Evolutionary conservation across 371 early-diverging fungal genomes (phyloP), one percentile per base, ranked within the genome.

Genomic region (Mortierella sp.): DNA sequence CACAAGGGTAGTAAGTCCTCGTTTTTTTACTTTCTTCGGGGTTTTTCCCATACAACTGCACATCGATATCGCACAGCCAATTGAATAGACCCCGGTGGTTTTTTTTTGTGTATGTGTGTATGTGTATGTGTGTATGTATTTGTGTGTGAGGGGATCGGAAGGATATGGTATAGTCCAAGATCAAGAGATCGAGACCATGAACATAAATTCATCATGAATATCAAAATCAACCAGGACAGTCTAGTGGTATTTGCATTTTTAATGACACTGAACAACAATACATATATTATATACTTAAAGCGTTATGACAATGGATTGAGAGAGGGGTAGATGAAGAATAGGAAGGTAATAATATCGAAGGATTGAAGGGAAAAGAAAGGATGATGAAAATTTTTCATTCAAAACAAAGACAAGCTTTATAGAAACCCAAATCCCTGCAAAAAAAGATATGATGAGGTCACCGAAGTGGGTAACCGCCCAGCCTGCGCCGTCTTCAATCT

Each of bases 1-100:
- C 69, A 55, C 65, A 62, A 77, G 78, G 67, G 78, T 77, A 77
- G 78, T 77, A 77, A 77, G 78, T 53, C 76, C 70, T 73, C 62
- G 63, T 69, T 53, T 36, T 53, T 72, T 77, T 77, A 66, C 73
- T 69, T 72, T 77, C 78, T 77, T 77, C 72, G 73, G 69, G 60
- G 63, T 68, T 72, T 72, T 77, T 77, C 78, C 78, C 78, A 77
- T 69, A 55, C 78, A 69, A 58, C 63, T 77, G 73, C 73, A 62
- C 78, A 77, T 77, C 69, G 65, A 63, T 77, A 72, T 71, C 73
- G 73, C 57, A 47, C 78, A 77, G 63, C 22, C 40, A 67, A 77
- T 77, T 77, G 78, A 77, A 77, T 77, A 77, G 72, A 72, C 78
- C 58, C 73, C 73, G 72, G 78, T 65, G n/a, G 24, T 53, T 59